Evolutionary conservation across 352 stramenopile genomes (phyloP).

Genomic region (Globisporangium barbulae): DNA sequence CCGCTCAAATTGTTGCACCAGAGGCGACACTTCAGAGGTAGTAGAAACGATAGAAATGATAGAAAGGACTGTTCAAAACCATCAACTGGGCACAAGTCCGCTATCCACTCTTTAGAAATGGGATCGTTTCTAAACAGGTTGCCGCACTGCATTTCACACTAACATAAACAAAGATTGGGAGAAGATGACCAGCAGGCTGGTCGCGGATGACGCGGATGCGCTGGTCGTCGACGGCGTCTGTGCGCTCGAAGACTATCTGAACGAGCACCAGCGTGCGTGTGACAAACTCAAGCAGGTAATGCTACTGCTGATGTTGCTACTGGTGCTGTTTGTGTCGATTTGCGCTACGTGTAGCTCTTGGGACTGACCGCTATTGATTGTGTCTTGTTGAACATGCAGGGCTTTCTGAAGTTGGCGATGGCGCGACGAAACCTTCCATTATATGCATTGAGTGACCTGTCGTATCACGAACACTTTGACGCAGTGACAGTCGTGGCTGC

Average conservation of each 20-base stretch:
- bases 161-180: background rate
- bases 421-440: constrained; percentile 43
- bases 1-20: background rate
- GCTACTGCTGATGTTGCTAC: no score
- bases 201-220: constrained; percentile 26
- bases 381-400: constrained; percentile 23
- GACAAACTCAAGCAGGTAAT: constrained; percentile 57
- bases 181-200: background rate
- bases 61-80: background rate
- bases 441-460: constrained; percentile 54
- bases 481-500: constrained; percentile 25
- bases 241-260: constrained; percentile 48
- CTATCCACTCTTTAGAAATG: constrained; percentile 1
- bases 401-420: constrained; percentile 70
- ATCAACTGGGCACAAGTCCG: no score
- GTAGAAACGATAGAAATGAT: constrained; percentile 12
- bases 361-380: background rate
- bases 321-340: background rate
- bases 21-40: background rate
- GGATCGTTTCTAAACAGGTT: constrained; percentile 15
- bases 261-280: constrained; percentile 41
- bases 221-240: constrained; percentile 38
- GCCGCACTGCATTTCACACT: no score
- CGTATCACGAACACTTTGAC: constrained; percentile 57
- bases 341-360: background rate